A percentile compares a stretch with the other conserved stretches of the same genome.
phyloP scores from a whole-genome alignment of 129 eudicot species.

The Pittosporum tobira region DNA sequence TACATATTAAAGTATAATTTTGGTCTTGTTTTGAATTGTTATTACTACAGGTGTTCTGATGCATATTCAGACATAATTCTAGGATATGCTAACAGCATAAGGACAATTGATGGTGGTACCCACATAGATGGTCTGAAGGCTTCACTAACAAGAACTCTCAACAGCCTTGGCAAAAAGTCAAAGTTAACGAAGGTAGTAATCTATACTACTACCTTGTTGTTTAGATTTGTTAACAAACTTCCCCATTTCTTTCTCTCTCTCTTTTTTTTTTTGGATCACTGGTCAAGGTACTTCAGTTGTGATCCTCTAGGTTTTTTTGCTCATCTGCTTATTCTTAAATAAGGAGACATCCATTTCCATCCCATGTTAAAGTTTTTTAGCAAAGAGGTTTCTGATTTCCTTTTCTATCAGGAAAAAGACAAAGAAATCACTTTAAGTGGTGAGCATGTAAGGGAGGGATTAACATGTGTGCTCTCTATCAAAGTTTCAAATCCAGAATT shows the following conservation, averaged over 20 bases:
- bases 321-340: neutral
- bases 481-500: slow-evolving; percentile 97
- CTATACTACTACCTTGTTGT: too few species aligned
- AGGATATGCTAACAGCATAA: slow-evolving; percentile 98
- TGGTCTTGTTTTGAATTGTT: slow-evolving; percentile 5
- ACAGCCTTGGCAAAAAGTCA: slow-evolving; percentile 78
- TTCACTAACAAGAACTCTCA: slow-evolving; percentile 78
- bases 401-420: slow-evolving; percentile 67
- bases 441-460: slow-evolving; percentile 93
- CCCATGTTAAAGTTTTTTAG: too few species aligned
- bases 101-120: slow-evolving; percentile 96
- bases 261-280: neutral
- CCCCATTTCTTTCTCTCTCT: neutral
- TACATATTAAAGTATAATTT: neutral
- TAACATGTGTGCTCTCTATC: slow-evolving; percentile 88
- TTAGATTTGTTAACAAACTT: neutral
- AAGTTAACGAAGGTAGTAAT: slow-evolving; percentile 83
- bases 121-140: slow-evolving; percentile 94
- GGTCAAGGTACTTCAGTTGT: neutral
- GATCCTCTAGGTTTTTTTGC: neutral
- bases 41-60: slow-evolving; percentile 83
- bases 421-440: slow-evolving; percentile 87
- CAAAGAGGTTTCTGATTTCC: too few species aligned
- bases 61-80: slow-evolving; percentile 93
- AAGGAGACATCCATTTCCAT: too few species aligned